A percentile compares a stretch with the other conserved stretches of the same genome.
Evolutionary conservation across 257 asterid species (phyloP).

Genomic region (Fraxinus quadrangulata): DNA sequence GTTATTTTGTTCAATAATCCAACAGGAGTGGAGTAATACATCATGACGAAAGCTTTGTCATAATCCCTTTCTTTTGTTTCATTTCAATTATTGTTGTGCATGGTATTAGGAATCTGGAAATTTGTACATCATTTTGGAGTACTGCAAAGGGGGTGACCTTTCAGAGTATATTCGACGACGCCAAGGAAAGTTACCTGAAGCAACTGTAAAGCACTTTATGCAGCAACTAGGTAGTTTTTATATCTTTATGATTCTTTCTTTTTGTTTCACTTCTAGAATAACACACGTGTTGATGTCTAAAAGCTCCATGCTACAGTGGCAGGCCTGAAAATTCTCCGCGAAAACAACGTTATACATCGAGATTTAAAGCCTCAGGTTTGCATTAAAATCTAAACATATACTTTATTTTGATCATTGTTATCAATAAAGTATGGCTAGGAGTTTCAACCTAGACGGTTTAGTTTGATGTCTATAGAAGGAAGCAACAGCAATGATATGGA

Average conservation of each 20-base stretch:
- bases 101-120: slow-evolving; percentile 78
- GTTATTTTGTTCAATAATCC: slow-evolving; percentile 12
- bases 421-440: slow-evolving; percentile 2
- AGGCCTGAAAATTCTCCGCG: slow-evolving; percentile 86
- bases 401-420: slow-evolving; percentile 14
- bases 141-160: slow-evolving; percentile 95
- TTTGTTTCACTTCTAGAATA: slow-evolving; percentile 12
- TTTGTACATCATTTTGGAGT: slow-evolving; percentile 82
- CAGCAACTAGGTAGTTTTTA: slow-evolving; percentile 72
- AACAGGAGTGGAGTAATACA: not conserved
- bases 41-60: not conserved
- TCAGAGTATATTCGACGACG: slow-evolving; percentile 66
- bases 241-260: not conserved
- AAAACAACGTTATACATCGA: slow-evolving; percentile 82
- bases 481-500: not conserved
- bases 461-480: slow-evolving; percentile 4
- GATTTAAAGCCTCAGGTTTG: slow-evolving; percentile 96
- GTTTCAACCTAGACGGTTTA: slow-evolving; percentile 4
- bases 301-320: slow-evolving; percentile 52
- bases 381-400: not conserved
- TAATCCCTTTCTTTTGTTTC: slow-evolving; percentile 7
- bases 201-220: slow-evolving; percentile 88
- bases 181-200: slow-evolving; percentile 81
- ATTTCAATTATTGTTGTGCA: slow-evolving; percentile 21
- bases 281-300: slow-evolving; percentile 5